phyloP scores from a whole-genome alignment of 495 filamentous ascomycete genomes.

The Ascobolus immersus region DNA sequence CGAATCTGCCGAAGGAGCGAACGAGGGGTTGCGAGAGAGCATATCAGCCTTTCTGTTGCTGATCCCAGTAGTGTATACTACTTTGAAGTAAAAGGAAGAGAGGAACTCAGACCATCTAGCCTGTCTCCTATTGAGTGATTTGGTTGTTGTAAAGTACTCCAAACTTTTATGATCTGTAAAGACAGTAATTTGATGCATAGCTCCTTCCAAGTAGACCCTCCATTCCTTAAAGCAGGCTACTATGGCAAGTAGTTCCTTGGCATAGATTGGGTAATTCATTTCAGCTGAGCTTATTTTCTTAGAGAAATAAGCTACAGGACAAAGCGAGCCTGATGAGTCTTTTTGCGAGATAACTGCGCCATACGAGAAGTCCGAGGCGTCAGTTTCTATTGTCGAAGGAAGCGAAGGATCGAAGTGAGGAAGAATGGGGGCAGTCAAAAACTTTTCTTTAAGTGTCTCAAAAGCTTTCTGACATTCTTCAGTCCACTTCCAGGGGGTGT shows the following conservation, averaged over 20 bases:
- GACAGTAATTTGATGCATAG: slow-evolving; percentile 4
- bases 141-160: slow-evolving; percentile 12
- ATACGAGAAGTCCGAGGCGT: no score
- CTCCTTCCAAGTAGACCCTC: slow-evolving; percentile 7
- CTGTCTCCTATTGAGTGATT: slow-evolving; percentile 13
- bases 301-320: slow-evolving; percentile 6
- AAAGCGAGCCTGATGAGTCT: no score
- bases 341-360: no score
- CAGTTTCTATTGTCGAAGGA: no score
- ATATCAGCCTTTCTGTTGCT: no score
- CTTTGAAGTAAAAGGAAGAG: slow-evolving; percentile 13
- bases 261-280: slow-evolving; percentile 14
- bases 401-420: no score
- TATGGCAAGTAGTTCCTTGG: slow-evolving; percentile 15
- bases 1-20: no score
- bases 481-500: no score
- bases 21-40: no score
- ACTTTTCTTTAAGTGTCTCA: no score
- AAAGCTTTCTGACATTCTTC: no score
- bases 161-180: slow-evolving; percentile 13
- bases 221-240: slow-evolving; percentile 11
- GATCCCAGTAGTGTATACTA: neutral
- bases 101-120: slow-evolving; percentile 12
- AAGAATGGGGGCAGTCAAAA: no score
- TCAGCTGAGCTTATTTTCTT: slow-evolving; percentile 5